Conservation (phyloP, 345 rosid species). For the Lumnitzera racemosa region DNA sequence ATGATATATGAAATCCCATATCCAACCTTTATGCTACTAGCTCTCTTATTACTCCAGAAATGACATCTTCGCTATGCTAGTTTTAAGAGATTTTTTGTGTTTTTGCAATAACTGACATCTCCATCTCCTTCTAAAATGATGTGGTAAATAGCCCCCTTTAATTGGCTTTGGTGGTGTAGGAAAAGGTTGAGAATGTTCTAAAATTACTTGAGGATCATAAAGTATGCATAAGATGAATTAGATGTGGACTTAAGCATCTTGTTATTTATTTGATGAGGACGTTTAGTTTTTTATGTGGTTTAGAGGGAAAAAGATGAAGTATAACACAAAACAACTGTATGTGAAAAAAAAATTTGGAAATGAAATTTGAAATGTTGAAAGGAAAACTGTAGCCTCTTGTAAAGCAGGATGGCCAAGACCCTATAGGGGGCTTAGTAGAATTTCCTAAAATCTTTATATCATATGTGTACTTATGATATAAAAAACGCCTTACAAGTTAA, state of each 20-base stretch:
- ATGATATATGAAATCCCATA: neutral
- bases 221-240: constrained; percentile 23
- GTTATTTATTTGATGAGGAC: neutral
- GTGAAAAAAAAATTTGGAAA: constrained; percentile 77
- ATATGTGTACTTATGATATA: no score
- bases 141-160: constrained; percentile 52
- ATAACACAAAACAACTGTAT: constrained; percentile 45
- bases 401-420: constrained; percentile 36
- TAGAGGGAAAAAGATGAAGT: constrained; percentile 81
- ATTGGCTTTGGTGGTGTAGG: constrained; percentile 70
- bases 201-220: constrained; percentile 76
- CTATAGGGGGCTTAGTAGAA: no score
- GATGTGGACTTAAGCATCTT: neutral
- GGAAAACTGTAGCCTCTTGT: constrained; percentile 76
- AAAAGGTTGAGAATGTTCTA: constrained; percentile 58
- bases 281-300: constrained; percentile 10
- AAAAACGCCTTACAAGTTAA: no score
- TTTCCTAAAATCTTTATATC: no score
- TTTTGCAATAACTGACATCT: constrained; percentile 3
- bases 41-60: neutral
- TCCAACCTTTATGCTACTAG: neutral
- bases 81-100: no score
- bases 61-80: no score
- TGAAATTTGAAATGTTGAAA: constrained; percentile 78
- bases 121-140: constrained; percentile 38